A percentile compares a stretch with the other conserved stretches of the same genome.
Evolutionary conservation across 305 asterid species (phyloP).

Genomic region (Ajuga reptans): DNA sequence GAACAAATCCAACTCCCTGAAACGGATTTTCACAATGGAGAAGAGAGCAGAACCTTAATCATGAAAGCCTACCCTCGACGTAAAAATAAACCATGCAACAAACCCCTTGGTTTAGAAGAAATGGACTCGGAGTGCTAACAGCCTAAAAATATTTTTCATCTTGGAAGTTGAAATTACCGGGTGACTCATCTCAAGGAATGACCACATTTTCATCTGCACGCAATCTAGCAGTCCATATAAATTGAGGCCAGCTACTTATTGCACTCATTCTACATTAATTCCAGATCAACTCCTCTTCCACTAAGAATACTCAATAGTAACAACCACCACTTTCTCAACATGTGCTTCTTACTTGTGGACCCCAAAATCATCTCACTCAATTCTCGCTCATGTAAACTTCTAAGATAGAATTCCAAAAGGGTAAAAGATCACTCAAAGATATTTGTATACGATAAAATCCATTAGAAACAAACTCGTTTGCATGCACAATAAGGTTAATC

Average conservation of each 20-base stretch:
- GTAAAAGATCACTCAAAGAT: not conserved
- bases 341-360: not conserved
- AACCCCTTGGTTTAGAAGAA: not conserved
- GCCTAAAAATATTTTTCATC: not conserved
- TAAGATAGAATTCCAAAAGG: not conserved
- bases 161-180: not conserved
- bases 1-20: not conserved
- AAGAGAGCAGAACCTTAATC: not conserved
- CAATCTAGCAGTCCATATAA: not conserved
- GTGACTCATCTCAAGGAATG: not conserved
- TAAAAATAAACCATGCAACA: not conserved
- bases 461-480: not conserved
- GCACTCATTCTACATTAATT: not conserved
- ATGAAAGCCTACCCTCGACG: not conserved
- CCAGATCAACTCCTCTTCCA: not conserved
- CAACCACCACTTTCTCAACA: not conserved
- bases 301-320: not conserved
- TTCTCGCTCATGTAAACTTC: not conserved
- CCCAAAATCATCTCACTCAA: not conserved
- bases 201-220: not conserved
- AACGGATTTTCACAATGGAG: not conserved
- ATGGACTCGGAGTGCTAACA: not conserved
- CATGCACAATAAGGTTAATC: slow-evolving; percentile 1
- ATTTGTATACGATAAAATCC: not conserved
- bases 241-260: not conserved